Evolutionary conservation across 805 yeast species (phyloP).

Genomic region (Starmerella roubikii): DNA sequence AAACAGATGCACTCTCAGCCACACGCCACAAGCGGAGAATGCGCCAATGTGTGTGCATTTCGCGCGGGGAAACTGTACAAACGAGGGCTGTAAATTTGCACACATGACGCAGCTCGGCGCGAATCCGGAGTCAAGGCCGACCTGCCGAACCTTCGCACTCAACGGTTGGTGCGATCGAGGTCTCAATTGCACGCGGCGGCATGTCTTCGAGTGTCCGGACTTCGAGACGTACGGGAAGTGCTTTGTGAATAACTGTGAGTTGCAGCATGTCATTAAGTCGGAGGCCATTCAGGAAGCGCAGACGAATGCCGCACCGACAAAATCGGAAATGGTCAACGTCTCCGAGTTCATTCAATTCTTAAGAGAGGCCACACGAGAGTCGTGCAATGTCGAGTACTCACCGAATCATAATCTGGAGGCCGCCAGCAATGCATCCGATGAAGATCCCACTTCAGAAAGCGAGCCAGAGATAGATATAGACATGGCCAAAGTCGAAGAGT

Average conservation of each 20-base stretch:
- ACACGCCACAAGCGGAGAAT: constrained; percentile 44
- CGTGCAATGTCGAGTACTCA: not conserved
- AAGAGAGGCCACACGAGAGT: not conserved
- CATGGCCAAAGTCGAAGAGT: constrained; percentile 3
- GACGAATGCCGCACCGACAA: not conserved
- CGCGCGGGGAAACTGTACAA: constrained; percentile 36
- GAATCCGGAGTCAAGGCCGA: constrained; percentile 27
- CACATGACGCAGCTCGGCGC: constrained; percentile 33
- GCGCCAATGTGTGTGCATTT: constrained; percentile 45
- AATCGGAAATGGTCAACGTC: not conserved
- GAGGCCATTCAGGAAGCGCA: not conserved
- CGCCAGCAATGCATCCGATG: constrained; percentile 12
- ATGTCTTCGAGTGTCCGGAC: constrained; percentile 57
- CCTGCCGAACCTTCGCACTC: constrained; percentile 55
- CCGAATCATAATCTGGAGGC: constrained; percentile 11
- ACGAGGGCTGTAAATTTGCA: constrained; percentile 37
- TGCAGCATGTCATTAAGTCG: constrained; percentile 31
- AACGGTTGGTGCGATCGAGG: constrained; percentile 61
- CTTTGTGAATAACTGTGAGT: constrained; percentile 38
- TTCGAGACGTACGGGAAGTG: constrained; percentile 49
- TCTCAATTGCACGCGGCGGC: constrained; percentile 40
- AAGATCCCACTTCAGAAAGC: constrained; percentile 12
- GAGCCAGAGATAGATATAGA: constrained; percentile 8
- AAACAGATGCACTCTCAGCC: constrained; percentile 39
- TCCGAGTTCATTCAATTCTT: constrained; percentile 3